These are phyloP conservation scores for Kluyveromyces marxianus DNA, from an alignment of 1,139 yeast species.

Conservation along the genomic window DNA sequence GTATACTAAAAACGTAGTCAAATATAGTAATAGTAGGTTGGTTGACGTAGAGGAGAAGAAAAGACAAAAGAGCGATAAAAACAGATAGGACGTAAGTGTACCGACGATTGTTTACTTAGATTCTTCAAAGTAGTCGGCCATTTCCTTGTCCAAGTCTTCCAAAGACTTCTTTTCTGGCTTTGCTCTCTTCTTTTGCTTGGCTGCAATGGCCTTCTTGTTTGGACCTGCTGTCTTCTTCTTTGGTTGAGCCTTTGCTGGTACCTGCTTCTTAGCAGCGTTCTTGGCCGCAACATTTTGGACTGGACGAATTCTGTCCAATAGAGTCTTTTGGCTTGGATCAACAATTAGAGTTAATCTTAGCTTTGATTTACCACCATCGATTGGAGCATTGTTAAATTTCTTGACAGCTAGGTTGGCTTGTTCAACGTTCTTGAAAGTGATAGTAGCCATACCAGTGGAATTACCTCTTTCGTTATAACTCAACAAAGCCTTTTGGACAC, in stretches of 20 bases:
- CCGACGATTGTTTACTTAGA: constrained; percentile 12
- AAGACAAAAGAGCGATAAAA: no score
- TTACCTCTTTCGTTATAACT: constrained; percentile 83
- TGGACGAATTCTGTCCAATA: constrained; percentile 30
- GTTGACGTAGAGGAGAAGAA: no score
- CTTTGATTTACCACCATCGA: constrained; percentile 76
- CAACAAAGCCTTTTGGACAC: constrained; percentile 63
- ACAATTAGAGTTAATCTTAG: constrained; percentile 79
- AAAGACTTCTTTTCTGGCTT: constrained; percentile 63
- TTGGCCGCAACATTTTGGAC: constrained; percentile 19
- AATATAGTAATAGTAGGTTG: no score
- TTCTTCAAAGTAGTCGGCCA: constrained; percentile 71
- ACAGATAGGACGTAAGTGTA: no score
- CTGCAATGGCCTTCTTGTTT: constrained; percentile 31
- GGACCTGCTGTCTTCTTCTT: constrained; percentile 23
- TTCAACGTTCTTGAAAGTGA: constrained; percentile 61
- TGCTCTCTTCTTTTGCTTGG: constrained; percentile 31
- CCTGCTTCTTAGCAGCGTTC: constrained; percentile 1
- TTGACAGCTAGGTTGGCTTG: constrained; percentile 73
- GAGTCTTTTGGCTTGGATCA: constrained; percentile 75
- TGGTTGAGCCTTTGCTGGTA: constrained; percentile 17
- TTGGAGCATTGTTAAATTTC: constrained; percentile 86
- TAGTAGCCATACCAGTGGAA: constrained; percentile 87
- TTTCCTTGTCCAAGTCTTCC: constrained; percentile 88
- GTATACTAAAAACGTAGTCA: no score